Evolutionary conservation across 257 asterid species (phyloP), one percentile per base, ranked within the genome.

Genomic region (Solanum piurae): DNA sequence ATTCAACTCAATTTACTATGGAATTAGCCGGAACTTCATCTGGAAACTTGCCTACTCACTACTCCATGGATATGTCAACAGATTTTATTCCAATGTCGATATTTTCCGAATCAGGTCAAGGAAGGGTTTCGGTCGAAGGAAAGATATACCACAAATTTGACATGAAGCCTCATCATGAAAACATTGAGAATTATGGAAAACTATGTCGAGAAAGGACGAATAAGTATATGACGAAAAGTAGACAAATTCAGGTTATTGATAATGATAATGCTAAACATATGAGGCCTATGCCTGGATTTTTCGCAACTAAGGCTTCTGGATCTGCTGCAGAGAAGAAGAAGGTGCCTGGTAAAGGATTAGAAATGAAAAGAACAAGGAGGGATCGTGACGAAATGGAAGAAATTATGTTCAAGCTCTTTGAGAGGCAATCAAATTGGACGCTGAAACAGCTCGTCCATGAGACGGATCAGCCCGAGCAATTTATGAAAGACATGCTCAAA

Each of bases 391-490:
- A 94, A 90, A 94, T 96, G 98, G 98, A 96, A 88, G 94, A 93
- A 95, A 95, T 95, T 60, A 90, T 96, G 98, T 96, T 96, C 90
- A 96, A 94, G 93, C 98, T 95, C 46, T 96, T 96, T 88, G 98
- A 96, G 92, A 93, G 91, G 92, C 98, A 96, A 84, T 91, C 98
- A 85, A 96, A 94, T 90, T 96, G 99, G 98, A 94, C 98, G 11
- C 80, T 95, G 72, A 95, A 95, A 91, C 97, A 94, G 84, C 94
- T 95, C n/a, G 83, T 95, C 91, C 98, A 93, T 86, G 94, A 94
- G 90, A 96, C 99, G 5, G 94, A 96, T 89, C 99, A 96, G 89
- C 98, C 99, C 7, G 99, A 96, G 98, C 98, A 96, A 95, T 96
- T 95, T 90, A 90, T 96, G 86, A 96, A 96, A 91, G 98, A 94